A percentile compares a stretch with the other conserved stretches of the same genome.
phyloP scores from a whole-genome alignment of 169 alveolate species.

The Plasmodium vivax region DNA sequence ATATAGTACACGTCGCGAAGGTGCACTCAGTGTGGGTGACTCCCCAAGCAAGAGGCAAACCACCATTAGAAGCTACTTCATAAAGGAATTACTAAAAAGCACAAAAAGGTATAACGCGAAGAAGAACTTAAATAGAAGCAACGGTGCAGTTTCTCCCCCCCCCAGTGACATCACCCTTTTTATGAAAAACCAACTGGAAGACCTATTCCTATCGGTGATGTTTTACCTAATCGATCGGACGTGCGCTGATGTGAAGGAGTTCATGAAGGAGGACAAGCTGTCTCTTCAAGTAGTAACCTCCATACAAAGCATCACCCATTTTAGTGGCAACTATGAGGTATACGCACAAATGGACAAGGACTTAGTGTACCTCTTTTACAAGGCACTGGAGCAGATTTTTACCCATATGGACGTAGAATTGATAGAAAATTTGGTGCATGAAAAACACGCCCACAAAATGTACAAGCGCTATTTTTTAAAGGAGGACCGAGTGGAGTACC shows the following conservation, averaged over 20 bases:
- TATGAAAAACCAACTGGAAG: constrained; percentile 64
- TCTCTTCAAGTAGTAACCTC: constrained; percentile 39
- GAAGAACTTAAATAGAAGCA: neutral
- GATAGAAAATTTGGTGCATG: constrained; percentile 23
- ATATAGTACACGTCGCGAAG: neutral
- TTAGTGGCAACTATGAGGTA: constrained; percentile 23
- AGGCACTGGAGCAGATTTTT: constrained; percentile 48
- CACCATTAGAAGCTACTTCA: constrained; percentile 4
- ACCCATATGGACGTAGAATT: constrained; percentile 23
- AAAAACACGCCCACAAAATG: constrained; percentile 21
- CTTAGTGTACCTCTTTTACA: constrained; percentile 52
- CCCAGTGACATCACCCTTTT: neutral
- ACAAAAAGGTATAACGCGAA: neutral
- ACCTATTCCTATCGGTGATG: constrained; percentile 40
- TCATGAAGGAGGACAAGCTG: constrained; percentile 35
- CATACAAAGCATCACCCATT: constrained; percentile 28
- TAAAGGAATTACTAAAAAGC: neutral
- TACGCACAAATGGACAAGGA: constrained; percentile 20
- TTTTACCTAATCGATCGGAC: constrained; percentile 10
- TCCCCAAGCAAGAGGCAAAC: neutral
- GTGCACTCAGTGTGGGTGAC: neutral
- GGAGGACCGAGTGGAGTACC: neutral
- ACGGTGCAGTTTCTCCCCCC: neutral
- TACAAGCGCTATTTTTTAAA: constrained; percentile 16
- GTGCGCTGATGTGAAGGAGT: constrained; percentile 12